Evolutionary conservation across 192 early-diverging fungal species (phyloP).

Genomic region (Coemansia javaensis): DNA sequence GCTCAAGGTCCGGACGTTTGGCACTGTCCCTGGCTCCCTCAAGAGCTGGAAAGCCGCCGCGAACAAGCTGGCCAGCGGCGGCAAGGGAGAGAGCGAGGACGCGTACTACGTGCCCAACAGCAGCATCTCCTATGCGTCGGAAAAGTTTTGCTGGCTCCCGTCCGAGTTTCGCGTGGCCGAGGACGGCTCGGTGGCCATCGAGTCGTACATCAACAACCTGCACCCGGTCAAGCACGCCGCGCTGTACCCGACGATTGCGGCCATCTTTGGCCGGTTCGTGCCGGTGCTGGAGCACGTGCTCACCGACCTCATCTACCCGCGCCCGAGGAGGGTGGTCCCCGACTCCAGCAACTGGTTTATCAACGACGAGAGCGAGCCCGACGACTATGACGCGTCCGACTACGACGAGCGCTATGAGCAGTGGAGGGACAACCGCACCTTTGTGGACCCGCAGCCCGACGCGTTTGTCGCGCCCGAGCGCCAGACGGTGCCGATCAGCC

Average conservation of each 20-base stretch:
- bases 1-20: slow-evolving; percentile 25
- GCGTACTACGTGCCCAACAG: slow-evolving; percentile 2
- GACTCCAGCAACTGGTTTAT: slow-evolving; percentile 23
- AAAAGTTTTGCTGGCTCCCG: slow-evolving; percentile 57
- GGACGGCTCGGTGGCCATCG: slow-evolving; percentile 45
- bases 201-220: slow-evolving; percentile 75
- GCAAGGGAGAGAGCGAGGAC: not conserved
- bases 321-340: slow-evolving; percentile 2
- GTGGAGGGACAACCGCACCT: slow-evolving; percentile 11
- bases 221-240: slow-evolving; percentile 51
- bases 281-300: slow-evolving; percentile 62
- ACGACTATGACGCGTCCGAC: slow-evolving; percentile 9
- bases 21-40: slow-evolving; percentile 10
- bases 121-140: not conserved
- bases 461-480: slow-evolving; percentile 30
- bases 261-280: slow-evolving; percentile 53
- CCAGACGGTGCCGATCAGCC: slow-evolving; percentile 13
- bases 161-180: slow-evolving; percentile 55
- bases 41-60: slow-evolving; percentile 10
- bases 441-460: slow-evolving; percentile 34
- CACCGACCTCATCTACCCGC: slow-evolving; percentile 20
- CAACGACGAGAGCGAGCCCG: slow-evolving; percentile 3
- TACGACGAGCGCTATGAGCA: slow-evolving; percentile 21
- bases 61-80: not conserved
- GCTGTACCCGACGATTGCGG: slow-evolving; percentile 53